Conservation (phyloP, 306 rosid species). For the Vigna mungo region DNA sequence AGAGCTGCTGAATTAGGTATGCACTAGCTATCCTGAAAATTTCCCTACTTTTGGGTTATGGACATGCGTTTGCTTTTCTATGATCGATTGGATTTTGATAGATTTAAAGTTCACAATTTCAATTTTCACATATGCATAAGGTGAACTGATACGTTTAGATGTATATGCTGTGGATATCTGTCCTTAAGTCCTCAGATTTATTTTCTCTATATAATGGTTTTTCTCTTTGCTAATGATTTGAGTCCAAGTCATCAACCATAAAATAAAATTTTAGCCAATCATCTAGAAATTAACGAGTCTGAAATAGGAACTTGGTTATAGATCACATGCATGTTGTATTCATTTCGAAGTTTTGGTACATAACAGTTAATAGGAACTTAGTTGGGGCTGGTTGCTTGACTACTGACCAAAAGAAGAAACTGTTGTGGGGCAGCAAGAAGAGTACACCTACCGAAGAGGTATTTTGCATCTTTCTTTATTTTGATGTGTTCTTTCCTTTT, state of each 20-base stretch:
- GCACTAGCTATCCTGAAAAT: constrained; percentile 15
- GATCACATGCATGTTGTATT: constrained; percentile 26
- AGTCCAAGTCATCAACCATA: background rate
- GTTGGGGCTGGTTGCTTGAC: constrained; percentile 78
- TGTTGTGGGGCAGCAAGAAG: constrained; percentile 93
- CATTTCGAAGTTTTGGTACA: constrained; percentile 41
- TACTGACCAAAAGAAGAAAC: constrained; percentile 97
- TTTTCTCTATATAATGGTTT: background rate
- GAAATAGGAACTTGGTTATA: constrained; percentile 8
- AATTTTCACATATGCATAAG: constrained; percentile 31
- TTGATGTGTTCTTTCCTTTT: background rate
- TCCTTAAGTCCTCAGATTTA: background rate
- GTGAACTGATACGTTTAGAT: constrained; percentile 25
- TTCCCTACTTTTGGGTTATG: constrained; percentile 34
- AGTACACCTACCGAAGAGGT: constrained; percentile 79
- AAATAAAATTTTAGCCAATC: background rate
- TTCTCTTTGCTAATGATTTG: background rate
- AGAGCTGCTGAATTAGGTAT: constrained; percentile 97
- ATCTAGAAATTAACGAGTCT: background rate
- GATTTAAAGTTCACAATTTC: constrained; percentile 29
- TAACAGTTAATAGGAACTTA: constrained; percentile 83
- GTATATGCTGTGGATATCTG: constrained; percentile 10
- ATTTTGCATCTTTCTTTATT: constrained; percentile 28
- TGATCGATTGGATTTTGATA: constrained; percentile 32
- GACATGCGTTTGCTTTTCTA: background rate